Conservation (phyloP, 164 flowering plant genomes). For the Sextonia rubra region DNA sequence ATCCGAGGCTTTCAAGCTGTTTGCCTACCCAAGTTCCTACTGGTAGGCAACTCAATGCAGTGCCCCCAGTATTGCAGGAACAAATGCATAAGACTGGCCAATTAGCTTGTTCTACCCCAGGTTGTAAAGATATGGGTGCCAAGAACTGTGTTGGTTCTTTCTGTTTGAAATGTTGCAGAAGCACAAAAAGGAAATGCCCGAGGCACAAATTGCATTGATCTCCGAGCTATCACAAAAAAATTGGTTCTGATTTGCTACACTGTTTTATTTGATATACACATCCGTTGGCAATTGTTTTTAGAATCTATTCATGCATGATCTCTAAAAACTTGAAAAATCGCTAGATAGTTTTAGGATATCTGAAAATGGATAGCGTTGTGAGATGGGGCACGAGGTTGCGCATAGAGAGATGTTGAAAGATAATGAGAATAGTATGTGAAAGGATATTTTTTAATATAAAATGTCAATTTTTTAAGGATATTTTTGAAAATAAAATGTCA, state of each 20-base stretch:
- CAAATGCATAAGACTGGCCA: background rate
- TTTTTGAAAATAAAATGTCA: no score
- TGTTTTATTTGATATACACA: no score
- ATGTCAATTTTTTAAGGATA: no score
- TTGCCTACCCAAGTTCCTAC: background rate
- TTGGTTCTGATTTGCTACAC: no score
- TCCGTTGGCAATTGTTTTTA: background rate
- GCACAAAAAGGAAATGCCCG: constrained; percentile 20
- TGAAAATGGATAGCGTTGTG: no score
- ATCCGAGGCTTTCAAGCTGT: constrained; percentile 7
- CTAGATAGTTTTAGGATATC: no score
- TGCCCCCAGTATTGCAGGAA: constrained; percentile 5
- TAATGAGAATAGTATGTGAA: no score
- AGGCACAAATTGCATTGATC: constrained; percentile 13
- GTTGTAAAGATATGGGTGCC: constrained; percentile 19
- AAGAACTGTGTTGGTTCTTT: constrained; percentile 16
- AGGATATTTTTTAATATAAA: no score
- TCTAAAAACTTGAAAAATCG: no score
- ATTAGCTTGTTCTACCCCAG: constrained; percentile 17
- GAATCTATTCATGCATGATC: no score
- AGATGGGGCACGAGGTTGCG: no score
- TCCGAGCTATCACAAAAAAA: background rate
- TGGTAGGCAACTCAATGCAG: constrained; percentile 2
- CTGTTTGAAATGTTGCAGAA: constrained; percentile 32
- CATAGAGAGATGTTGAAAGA: no score